Evolutionary conservation across 2,329 filamentous ascomycete genomes (phyloP), one percentile per base, ranked within the genome.

Genomic region (Bipolaris cookei): DNA sequence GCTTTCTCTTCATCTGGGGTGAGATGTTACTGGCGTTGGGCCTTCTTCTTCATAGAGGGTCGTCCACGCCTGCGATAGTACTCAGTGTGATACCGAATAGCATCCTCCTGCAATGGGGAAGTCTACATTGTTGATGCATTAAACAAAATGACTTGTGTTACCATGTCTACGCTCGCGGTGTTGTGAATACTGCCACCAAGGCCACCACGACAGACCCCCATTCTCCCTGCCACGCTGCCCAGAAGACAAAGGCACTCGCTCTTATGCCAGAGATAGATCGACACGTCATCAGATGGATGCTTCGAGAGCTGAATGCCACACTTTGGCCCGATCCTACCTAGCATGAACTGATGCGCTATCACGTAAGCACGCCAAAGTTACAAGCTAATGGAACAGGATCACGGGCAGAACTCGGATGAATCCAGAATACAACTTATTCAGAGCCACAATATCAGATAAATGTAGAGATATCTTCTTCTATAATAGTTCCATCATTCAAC

Each of bases 1-100:
- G 67, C 68, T 49, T 72, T 64, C 65, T 71, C 70, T 64, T 74
- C 66, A 7, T 50, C 23, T 30, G 10, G 23, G 18, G 47, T 18
- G 10, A 50, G 47, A 38, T 50, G 34, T 20, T 64, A 64, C 65
- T 72, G 51, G 59, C 55, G 28, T 59, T 70, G 18, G 52, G 64
- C 69, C 32, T 55, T 50, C 28, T 55, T 20, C 44, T 55, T 18
- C 2, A 55, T 55, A n/a, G 38, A 56, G 39, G 46, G 46, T 32
- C 46, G 39, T n/a, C 53, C 46, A 21, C 39, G 14, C 20, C n/a
- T 18, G 23, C 46, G 16, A 39, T 39, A 6, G 30, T 51, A 16
- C 11, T 39, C 23, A 41, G 53, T 56, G 2, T 41, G 13, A 21
- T 32, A 20, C 38, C 46, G 46, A 25, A 56, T 34, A 8, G 14